Base-by-base conservation (phyloP, 805 yeast genomes). In the Yueomyces sp. region DNA sequence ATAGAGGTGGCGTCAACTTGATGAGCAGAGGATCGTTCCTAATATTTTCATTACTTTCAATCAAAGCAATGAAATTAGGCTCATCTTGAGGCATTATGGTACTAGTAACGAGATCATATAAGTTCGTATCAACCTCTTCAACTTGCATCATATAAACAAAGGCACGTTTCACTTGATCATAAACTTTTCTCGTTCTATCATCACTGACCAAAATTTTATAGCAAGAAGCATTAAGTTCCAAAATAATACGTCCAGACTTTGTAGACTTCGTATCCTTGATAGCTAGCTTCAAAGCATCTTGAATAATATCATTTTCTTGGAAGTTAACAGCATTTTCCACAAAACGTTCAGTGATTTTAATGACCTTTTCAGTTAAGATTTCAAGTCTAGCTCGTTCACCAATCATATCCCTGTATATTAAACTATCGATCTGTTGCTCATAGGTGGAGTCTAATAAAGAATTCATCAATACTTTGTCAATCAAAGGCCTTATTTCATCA, bases 91-190 rank as follows among this genome's bases (percentile, higher is more conserved):
- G 57, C 2, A 56, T 41, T 6, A 56, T 51, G 6, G 50, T 41
- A 42, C 62, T 54, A 2, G 52, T 48, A 26, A 53, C 53, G 8
- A 60, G 43, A 36, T 83, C 90, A 44, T 81, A 72, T 40, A 90
- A 68, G 49, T 77, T 79, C 2, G 73, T 67, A 28, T 79, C 79
- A 11, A 75, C 74, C 40, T 66, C 70, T 65, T 92, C 96, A 4
- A 92, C 84, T 50, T 87, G 78, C 48, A 88, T 76, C 54, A 90
- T 77, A 55, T 86, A 86, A 12, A 82, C 64, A n/a, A 88, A 65
- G 51, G 87, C 81, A 48, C 95, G 68, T 59, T 90, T 90, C 0
- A 83, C 86, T 55, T 85, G 87, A 43, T 85, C 72, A 53, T 81
- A 66, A 31, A 85, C 62, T 4, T 81, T 66, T 42, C 73, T 73